Evolutionary conservation across 352 stramenopile species (phyloP), one percentile per base, ranked within the genome.

Genomic region (Pythium plurisporium): DNA sequence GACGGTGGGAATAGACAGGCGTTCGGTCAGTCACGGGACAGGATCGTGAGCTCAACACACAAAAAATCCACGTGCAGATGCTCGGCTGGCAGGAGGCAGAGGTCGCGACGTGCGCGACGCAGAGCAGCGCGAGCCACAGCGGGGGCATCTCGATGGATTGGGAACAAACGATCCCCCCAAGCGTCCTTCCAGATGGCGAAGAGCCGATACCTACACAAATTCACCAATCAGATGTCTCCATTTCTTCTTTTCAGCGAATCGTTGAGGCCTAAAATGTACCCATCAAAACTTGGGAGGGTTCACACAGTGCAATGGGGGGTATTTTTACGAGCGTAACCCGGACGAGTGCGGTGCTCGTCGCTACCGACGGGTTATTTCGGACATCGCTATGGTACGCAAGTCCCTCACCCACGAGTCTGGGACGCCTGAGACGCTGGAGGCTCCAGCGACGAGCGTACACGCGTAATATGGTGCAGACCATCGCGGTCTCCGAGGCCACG

Each of bases 401-500:
- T n/a, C 36, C 9, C 36, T 27, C n/a, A 23, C 23, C 38, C 31
- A 14, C 14, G 38, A 27, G n/a, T 10, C 17, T 11, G 38, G 9
- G 38, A 44, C 7, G 26, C n/a, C 9, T 6, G 38, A 25, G 15
- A 44, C 5, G 6, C 42, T 38, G 26, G 2, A 17, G 15, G 17
- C 11, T 26, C 23, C 20, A 22, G 31, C 23, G 48, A 45, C 33
- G 20, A 17, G 27, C 31, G 31, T 37, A 37, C 31, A 20, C 30
- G 20, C n/a, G 11, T 15, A 53, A 10, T 22, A 82, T 83, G 74
- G 76, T 82, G 58, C 73, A 85, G 49, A 82, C 70, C 26, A 68
- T 86, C 61, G 55, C 64, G 11, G 70, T 86, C 62, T 74, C 74
- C 54, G 78, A 85, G 61, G 69, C 67, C 22, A 67, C 62, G 37